Evolutionary conservation across 805 yeast genomes (phyloP).

Genomic region (Saturnispora serradocipensis): DNA sequence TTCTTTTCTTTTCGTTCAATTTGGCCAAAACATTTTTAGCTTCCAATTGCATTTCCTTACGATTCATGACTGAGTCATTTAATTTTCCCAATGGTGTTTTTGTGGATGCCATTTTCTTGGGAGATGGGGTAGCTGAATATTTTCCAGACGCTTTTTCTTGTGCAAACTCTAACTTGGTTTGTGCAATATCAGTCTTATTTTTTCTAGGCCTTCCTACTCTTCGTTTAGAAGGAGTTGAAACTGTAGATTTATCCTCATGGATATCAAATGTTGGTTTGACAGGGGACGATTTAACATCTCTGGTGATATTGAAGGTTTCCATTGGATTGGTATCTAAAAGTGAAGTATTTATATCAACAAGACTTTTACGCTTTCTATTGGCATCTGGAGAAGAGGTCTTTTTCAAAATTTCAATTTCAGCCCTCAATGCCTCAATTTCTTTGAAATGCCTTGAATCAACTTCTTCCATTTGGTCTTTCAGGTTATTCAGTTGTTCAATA

Average conservation of each 20-base stretch:
- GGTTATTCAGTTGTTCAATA: not conserved
- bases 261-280: conserved; percentile 3
- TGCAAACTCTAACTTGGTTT: not conserved
- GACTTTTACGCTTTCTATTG: conserved; percentile 2
- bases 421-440: not conserved
- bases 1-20: conserved; percentile 9
- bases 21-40: not conserved
- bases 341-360: not conserved
- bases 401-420: not conserved
- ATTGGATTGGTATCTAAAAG: conserved; percentile 1
- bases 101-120: conserved; percentile 4
- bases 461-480: not conserved
- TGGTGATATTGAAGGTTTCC: not conserved
- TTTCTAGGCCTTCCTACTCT: not conserved
- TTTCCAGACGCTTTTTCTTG: not conserved
- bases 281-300: conserved; percentile 4
- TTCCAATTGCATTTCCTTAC: conserved; percentile 5
- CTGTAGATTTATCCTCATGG: conserved; percentile 1
- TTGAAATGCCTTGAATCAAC: not conserved
- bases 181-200: not conserved
- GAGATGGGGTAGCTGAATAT: not conserved
- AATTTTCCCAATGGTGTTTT: conserved; percentile 7
- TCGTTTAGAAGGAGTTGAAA: not conserved
- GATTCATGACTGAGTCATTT: conserved; percentile 10
- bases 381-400: not conserved